These are phyloP conservation scores for Alternaria ethzedia DNA, from an alignment of 2,329 filamentous ascomycete genomes.

Conservation along the genomic window DNA sequence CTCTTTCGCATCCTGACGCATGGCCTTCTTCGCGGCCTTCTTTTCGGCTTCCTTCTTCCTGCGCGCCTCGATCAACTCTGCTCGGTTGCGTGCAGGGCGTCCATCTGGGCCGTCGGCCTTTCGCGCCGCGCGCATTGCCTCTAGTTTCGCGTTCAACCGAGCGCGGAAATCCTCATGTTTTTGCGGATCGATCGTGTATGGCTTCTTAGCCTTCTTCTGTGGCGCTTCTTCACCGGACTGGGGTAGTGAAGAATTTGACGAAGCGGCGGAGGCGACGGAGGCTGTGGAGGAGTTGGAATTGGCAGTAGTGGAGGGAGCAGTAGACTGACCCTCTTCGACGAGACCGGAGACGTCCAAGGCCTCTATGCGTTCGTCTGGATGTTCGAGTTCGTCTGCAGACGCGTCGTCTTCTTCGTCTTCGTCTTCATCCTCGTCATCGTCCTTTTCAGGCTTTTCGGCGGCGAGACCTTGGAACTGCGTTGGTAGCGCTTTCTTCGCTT, in stretches of 20 bases:
- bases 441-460: constrained; percentile 32
- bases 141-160: constrained; percentile 81
- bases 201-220: constrained; percentile 40
- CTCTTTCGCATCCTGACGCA: constrained; percentile 76
- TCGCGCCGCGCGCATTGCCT: constrained; percentile 80
- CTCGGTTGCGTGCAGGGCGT: constrained; percentile 80
- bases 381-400: constrained; percentile 28
- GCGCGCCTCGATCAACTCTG: constrained; percentile 89
- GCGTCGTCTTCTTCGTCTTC: constrained; percentile 29
- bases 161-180: constrained; percentile 77
- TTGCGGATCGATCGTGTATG: constrained; percentile 46
- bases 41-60: constrained; percentile 86
- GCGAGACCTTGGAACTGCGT: constrained; percentile 38
- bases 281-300: constrained; percentile 50
- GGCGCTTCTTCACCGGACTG: constrained; percentile 31
- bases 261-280: constrained; percentile 51
- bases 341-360: constrained; percentile 47
- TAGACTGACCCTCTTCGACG: constrained; percentile 45
- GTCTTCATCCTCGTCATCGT: constrained; percentile 26
- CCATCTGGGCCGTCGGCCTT: constrained; percentile 87
- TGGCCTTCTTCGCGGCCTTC: constrained; percentile 86
- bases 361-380: constrained; percentile 41
- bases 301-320: constrained; percentile 39
- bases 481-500: constrained; percentile 37
- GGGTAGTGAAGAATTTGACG: constrained; percentile 56